phyloP scores from a whole-genome alignment of 176 grass and related monocot genomes.

The Oryza officinalis region DNA sequence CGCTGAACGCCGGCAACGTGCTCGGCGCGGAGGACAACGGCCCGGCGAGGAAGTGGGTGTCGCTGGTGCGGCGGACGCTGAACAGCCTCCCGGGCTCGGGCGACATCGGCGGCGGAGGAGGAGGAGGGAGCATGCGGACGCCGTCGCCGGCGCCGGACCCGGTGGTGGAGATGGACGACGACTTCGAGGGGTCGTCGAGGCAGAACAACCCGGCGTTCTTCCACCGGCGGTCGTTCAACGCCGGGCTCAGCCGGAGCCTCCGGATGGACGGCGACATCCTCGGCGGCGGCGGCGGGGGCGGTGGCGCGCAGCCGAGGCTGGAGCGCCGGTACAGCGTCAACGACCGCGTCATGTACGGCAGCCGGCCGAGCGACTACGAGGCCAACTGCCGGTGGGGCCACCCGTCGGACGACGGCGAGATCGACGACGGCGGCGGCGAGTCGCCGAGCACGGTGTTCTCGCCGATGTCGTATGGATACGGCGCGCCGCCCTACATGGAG shows the following conservation, averaged over 20 bases:
- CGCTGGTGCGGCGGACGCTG: conserved; percentile 68
- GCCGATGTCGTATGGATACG: conserved; percentile 69
- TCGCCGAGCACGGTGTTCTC: conserved; percentile 68
- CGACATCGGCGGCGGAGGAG: conserved; percentile 30
- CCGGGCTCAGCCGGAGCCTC: conserved; percentile 72
- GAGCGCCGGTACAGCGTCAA: conserved; percentile 81
- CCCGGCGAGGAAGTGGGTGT: conserved; percentile 85
- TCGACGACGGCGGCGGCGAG: conserved; percentile 22
- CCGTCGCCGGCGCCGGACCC: conserved; percentile 76
- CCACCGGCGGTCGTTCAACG: conserved; percentile 76
- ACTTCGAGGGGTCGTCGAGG: conserved; percentile 64
- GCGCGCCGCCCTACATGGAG: conserved; percentile 37
- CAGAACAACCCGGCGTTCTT: conserved; percentile 57
- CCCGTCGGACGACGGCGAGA: conserved; percentile 66
- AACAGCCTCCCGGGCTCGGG: conserved; percentile 62
- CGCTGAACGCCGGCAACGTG: conserved; percentile 88
- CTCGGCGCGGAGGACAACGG: conserved; percentile 90
- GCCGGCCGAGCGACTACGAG: conserved; percentile 80
- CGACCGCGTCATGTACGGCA: conserved; percentile 71
- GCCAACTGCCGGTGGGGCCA: conserved; percentile 57
- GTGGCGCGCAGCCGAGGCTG: conserved; percentile 51
- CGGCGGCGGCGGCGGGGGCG: background rate
- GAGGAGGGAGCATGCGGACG: conserved; percentile 49
- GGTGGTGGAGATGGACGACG: conserved; percentile 68
- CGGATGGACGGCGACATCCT: conserved; percentile 60